A percentile compares a stretch with the other conserved stretches of the same genome.
These are phyloP conservation scores for Gymnopilus dilepis DNA, from an alignment of 768 basidiomycete species.

Conservation along the genomic window DNA sequence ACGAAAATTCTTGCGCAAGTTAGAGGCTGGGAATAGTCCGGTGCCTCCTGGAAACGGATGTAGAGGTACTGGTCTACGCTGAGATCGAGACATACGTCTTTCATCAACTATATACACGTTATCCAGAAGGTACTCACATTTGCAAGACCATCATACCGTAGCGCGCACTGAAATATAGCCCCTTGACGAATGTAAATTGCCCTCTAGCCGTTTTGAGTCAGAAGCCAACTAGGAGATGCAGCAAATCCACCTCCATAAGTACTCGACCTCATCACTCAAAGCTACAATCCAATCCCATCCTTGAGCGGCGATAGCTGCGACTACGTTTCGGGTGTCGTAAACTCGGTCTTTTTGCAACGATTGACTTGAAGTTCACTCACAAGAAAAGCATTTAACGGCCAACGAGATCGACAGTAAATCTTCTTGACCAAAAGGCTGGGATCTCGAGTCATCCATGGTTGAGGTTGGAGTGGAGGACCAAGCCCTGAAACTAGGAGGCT, in stretches of 20 bases:
- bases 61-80: slow-evolving; percentile 12
- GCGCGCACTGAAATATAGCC: slow-evolving; percentile 25
- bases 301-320: slow-evolving; percentile 26
- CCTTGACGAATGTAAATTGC: slow-evolving; percentile 16
- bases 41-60: neutral
- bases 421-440: neutral
- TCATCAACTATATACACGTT: no score
- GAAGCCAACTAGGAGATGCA: no score
- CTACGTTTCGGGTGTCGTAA: no score
- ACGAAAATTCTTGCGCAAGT: slow-evolving; percentile 13
- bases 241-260: slow-evolving; percentile 24
- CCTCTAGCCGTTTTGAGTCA: slow-evolving; percentile 13
- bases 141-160: slow-evolving; percentile 25
- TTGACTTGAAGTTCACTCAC: no score
- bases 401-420: neutral
- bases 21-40: neutral
- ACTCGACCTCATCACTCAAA: slow-evolving; percentile 29
- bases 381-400: neutral
- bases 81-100: neutral
- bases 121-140: slow-evolving; percentile 24
- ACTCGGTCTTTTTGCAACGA: no score
- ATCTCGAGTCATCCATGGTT: neutral
- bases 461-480: neutral
- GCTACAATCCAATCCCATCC: slow-evolving; percentile 22
- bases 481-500: no score